Base-by-base conservation (phyloP, 306 rosid genomes). In the Nissolia schottii region DNA sequence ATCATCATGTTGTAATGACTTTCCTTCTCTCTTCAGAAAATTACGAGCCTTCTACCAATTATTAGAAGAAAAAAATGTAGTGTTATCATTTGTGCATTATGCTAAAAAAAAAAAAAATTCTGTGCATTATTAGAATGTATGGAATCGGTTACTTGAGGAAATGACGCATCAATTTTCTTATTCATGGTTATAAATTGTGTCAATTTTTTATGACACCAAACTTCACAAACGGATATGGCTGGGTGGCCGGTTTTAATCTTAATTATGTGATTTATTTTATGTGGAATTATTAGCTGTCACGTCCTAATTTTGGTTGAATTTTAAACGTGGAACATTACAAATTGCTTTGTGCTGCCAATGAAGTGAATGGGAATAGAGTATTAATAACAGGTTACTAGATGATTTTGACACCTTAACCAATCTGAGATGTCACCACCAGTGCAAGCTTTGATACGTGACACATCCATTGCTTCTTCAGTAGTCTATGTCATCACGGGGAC, bases 401-500 rank as follows among this genome's bases (percentile, higher is more conserved):
- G 83, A 82, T 69, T 69, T 69, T 74, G 83, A 82, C 78, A 3
- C 50, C 46, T 64, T 54, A 78, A 69, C 86, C 41, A 28, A 61
- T 53, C 2, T 12, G 6, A 32, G 7, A 49, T 43, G 16, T 7
- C 56, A 37, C 20, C 38, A 9, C 20, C 38, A 9, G 22, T 29
- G 14, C 37, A 61, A 25, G 50, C 32, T 60, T 72, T 81, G 80
- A 60, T 80, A 53, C 60, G 20, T 43, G 43, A n/a, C n/a, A n/a
- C 63, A 25, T 34, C 29, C 29, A 41, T 27, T 20, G 5, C 73
- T 23, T 68, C 25, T 58, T 67, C 72, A 28, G 53, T 27, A 54
- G 14, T 69, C 18, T 18, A 60, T 8, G 18, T 59, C 76, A 49
- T 62, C 61, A 56, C 34, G 31, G n/a, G 48, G 16, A 19, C 2